Conservation (phyloP, 129 eudicot genomes). For the Arctium lappa region DNA sequence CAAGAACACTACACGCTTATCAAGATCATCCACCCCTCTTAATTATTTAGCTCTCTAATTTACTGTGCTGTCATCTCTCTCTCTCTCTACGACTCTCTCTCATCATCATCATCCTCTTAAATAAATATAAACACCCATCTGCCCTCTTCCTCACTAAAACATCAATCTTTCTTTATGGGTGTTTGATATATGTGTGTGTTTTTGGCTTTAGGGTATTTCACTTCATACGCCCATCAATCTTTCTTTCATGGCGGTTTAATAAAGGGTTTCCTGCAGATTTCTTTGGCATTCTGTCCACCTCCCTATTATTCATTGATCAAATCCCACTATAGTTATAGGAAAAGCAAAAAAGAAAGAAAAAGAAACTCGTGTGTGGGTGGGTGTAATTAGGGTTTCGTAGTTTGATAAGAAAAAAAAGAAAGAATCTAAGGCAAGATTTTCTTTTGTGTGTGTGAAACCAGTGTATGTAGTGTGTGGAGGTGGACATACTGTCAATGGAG, state of each 20-base stretch:
- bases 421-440: neutral
- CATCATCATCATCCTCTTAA: slow-evolving; percentile 21
- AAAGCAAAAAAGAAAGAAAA: neutral
- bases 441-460: neutral
- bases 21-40: slow-evolving; percentile 38
- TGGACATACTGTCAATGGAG: slow-evolving; percentile 97
- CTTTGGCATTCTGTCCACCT: slow-evolving; percentile 99
- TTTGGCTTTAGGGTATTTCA: neutral
- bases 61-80: slow-evolving; percentile 23
- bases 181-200: neutral
- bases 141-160: neutral
- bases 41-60: slow-evolving; percentile 27
- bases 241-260: slow-evolving; percentile 64
- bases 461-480: slow-evolving; percentile 50
- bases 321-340: neutral
- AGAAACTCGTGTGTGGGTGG: neutral
- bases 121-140: slow-evolving; percentile 40
- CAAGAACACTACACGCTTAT: slow-evolving; percentile 13
- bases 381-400: slow-evolving; percentile 16
- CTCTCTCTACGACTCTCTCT: slow-evolving; percentile 3
- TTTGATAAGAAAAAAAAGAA: neutral
- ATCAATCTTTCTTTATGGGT: neutral
- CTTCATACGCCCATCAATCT: neutral
- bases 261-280: slow-evolving; percentile 82
- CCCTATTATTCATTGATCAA: slow-evolving; percentile 26